Evolutionary conservation across 495 filamentous ascomycete species (phyloP).

Genomic region (Cairneyella variabilis): DNA sequence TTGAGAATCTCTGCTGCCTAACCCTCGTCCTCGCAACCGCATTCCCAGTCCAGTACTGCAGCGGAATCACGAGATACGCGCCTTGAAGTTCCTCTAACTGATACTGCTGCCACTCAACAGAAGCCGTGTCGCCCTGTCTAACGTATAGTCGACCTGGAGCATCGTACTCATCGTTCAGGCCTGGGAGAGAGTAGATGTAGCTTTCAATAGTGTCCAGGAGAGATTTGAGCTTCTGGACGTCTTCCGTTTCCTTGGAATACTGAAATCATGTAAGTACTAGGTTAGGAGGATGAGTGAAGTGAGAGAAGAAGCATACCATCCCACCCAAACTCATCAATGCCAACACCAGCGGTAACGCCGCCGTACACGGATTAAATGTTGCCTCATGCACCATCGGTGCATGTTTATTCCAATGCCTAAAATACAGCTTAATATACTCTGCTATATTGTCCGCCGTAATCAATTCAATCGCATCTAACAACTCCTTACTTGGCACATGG

Average conservation of each 20-base stretch:
- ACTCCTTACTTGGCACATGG: conserved; percentile 10
- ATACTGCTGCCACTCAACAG: conserved; percentile 21
- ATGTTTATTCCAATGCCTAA: conserved; percentile 27
- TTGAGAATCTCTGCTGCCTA: conserved; percentile 23
- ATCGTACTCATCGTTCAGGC: conserved; percentile 23
- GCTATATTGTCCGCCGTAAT: conserved; percentile 21
- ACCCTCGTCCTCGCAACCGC: conserved; percentile 20
- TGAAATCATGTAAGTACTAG: not conserved
- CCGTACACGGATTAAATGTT: conserved; percentile 22
- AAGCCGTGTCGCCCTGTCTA: conserved; percentile 16
- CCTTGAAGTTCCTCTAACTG: conserved; percentile 27
- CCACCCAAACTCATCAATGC: conserved; percentile 25
- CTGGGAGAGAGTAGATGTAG: conserved; percentile 22
- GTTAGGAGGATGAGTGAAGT: too few relatives aligned
- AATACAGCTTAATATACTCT: conserved; percentile 23
- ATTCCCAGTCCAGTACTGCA: conserved; percentile 28
- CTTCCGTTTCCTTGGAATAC: conserved; percentile 20
- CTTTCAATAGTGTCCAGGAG: conserved; percentile 23
- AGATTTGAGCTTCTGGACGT: conserved; percentile 16
- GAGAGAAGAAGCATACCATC: conserved; percentile 15
- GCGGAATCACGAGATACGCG: conserved; percentile 25
- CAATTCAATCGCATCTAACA: conserved; percentile 16
- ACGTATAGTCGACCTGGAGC: conserved; percentile 20
- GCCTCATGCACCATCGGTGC: conserved; percentile 25
- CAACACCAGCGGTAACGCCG: conserved; percentile 21